phyloP scores from a whole-genome alignment of 495 filamentous ascomycete species.

The Neurospora pannonica region DNA sequence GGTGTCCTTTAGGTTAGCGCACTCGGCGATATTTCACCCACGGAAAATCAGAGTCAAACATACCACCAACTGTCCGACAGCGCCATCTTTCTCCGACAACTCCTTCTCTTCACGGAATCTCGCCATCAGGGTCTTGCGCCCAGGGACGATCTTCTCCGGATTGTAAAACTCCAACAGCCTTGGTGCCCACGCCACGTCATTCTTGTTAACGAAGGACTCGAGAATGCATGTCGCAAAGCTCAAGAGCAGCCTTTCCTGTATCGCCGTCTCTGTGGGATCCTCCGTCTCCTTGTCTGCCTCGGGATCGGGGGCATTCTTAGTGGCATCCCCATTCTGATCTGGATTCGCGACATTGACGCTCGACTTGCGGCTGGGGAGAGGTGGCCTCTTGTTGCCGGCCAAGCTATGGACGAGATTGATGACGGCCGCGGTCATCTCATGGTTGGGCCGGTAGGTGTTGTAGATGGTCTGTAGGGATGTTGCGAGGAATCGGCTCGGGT shows the following conservation, averaged over 20 bases:
- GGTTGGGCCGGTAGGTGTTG: constrained; percentile 51
- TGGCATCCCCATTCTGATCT: constrained; percentile 32
- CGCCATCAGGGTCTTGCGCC: constrained; percentile 47
- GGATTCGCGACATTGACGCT: constrained; percentile 47
- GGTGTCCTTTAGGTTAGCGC: neutral
- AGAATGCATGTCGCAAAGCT: constrained; percentile 79
- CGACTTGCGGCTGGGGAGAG: constrained; percentile 59
- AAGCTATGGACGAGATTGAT: constrained; percentile 68
- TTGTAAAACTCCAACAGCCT: constrained; percentile 63
- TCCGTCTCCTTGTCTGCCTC: constrained; percentile 53
- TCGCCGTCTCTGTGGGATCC: constrained; percentile 48
- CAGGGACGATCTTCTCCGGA: constrained; percentile 49
- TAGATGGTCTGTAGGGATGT: constrained; percentile 73
- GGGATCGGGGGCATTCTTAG: constrained; percentile 64
- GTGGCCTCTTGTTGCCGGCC: constrained; percentile 62
- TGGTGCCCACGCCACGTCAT: constrained; percentile 63
- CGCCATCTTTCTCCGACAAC: constrained; percentile 54
- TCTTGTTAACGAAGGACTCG: constrained; percentile 65
- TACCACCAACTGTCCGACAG: constrained; percentile 71
- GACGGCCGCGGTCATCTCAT: constrained; percentile 61
- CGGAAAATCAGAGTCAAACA: constrained; percentile 16
- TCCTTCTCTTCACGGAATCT: constrained; percentile 53
- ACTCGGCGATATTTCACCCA: neutral
- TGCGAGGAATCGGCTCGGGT: constrained; percentile 87
- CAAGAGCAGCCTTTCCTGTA: constrained; percentile 65